Evolutionary conservation across 257 asterid species (phyloP).

Genomic region (Hygrophila difformis): DNA sequence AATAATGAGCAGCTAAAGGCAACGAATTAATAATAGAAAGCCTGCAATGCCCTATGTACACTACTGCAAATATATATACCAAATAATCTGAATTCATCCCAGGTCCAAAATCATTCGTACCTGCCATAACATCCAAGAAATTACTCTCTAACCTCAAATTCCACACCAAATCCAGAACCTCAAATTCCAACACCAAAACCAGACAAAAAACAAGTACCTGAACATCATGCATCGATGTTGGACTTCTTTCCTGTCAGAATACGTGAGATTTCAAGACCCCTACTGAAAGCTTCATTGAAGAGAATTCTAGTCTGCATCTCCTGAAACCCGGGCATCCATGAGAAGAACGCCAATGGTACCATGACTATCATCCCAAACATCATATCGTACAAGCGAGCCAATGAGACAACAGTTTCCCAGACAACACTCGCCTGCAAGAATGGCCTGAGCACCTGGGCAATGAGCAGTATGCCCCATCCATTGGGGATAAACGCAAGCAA

Average conservation of each 20-base stretch:
- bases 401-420: conserved; percentile 81
- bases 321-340: conserved; percentile 97
- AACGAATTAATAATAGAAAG: too few relatives aligned
- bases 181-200: too few relatives aligned
- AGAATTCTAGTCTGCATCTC: conserved; percentile 85
- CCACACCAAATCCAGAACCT: too few relatives aligned
- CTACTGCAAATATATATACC: too few relatives aligned
- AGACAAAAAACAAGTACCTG: too few relatives aligned
- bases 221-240: background rate
- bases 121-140: too few relatives aligned
- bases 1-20: too few relatives aligned
- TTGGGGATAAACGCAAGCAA: conserved; percentile 88
- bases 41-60: too few relatives aligned
- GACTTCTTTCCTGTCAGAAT: conserved; percentile 73
- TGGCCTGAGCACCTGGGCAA: conserved; percentile 86
- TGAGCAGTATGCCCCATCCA: conserved; percentile 91
- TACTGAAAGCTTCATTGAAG: conserved; percentile 83
- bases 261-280: conserved; percentile 92
- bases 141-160: too few relatives aligned
- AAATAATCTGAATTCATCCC: too few relatives aligned
- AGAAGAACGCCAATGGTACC: conserved; percentile 75
- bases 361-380: conserved; percentile 74
- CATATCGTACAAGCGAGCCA: conserved; percentile 90
- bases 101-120: too few relatives aligned
- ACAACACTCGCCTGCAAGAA: conserved; percentile 69